phyloP scores from a whole-genome alignment of 257 asterid species.

The Jasminum sambac region DNA sequence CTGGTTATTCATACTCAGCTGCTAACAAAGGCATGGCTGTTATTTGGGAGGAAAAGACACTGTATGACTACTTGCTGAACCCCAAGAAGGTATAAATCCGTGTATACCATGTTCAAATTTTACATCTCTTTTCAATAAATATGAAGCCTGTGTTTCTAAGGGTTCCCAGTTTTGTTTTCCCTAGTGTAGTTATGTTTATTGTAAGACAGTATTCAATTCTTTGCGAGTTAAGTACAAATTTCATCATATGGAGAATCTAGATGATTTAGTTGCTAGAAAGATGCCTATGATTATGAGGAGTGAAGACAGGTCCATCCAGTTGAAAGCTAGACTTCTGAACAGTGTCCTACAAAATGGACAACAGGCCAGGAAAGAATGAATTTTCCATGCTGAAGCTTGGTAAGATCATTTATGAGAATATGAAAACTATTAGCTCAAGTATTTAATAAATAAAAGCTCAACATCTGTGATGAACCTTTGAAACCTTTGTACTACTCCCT shows the following conservation, averaged over 20 bases:
- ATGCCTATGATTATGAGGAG: not conserved
- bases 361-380: not conserved
- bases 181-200: not conserved
- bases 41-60: slow-evolving; percentile 69
- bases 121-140: not conserved
- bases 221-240: not conserved
- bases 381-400: not conserved
- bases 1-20: slow-evolving; percentile 82
- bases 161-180: not conserved
- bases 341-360: not conserved
- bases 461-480: not conserved
- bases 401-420: not conserved
- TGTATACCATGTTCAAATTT: not conserved
- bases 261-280: not conserved
- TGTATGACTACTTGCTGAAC: slow-evolving; percentile 77
- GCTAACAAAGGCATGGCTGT: slow-evolving; percentile 90
- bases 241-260: not conserved
- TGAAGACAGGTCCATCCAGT: not conserved
- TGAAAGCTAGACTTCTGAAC: not conserved
- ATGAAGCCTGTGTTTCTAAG: not conserved
- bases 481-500: not conserved
- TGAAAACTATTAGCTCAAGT: not conserved
- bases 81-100: slow-evolving; percentile 65
- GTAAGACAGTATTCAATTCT: not conserved
- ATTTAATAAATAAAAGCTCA: not conserved